Evolutionary conservation across 352 stramenopile species (phyloP).

Genomic region (Pythium phragmiticola): DNA sequence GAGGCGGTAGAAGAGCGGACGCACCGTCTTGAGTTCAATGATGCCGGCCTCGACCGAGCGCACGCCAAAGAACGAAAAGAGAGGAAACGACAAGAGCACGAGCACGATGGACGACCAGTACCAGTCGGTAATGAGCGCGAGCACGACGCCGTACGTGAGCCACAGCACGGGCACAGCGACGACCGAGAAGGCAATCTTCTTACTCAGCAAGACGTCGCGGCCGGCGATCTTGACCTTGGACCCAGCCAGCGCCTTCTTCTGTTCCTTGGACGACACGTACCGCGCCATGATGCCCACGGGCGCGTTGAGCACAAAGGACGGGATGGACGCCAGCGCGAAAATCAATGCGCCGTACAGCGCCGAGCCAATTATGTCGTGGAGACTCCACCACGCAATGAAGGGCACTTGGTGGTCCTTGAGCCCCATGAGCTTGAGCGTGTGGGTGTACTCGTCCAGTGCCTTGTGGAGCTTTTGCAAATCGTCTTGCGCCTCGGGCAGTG

Average conservation of each 20-base stretch:
- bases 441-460: constrained; percentile 85
- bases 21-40: constrained; percentile 86
- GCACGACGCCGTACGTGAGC: constrained; percentile 83
- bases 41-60: constrained; percentile 85
- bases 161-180: constrained; percentile 88
- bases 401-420: constrained; percentile 91
- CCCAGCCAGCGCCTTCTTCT: constrained; percentile 80
- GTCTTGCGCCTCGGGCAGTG: constrained; percentile 53
- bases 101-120: constrained; percentile 84
- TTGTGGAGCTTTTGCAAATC: constrained; percentile 64
- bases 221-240: constrained; percentile 92
- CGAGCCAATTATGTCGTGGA: constrained; percentile 89
- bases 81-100: constrained; percentile 75
- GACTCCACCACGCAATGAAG: constrained; percentile 85
- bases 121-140: constrained; percentile 81
- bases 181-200: constrained; percentile 94
- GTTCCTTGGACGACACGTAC: constrained; percentile 66
- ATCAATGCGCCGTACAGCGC: constrained; percentile 84
- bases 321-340: constrained; percentile 88
- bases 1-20: constrained; percentile 79
- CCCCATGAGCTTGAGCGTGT: constrained; percentile 82
- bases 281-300: constrained; percentile 87
- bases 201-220: constrained; percentile 89
- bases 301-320: constrained; percentile 90
- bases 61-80: constrained; percentile 89